Conservation (phyloP, 1,284 basidiomycete species). For the Heterobasidion irregulare region DNA sequence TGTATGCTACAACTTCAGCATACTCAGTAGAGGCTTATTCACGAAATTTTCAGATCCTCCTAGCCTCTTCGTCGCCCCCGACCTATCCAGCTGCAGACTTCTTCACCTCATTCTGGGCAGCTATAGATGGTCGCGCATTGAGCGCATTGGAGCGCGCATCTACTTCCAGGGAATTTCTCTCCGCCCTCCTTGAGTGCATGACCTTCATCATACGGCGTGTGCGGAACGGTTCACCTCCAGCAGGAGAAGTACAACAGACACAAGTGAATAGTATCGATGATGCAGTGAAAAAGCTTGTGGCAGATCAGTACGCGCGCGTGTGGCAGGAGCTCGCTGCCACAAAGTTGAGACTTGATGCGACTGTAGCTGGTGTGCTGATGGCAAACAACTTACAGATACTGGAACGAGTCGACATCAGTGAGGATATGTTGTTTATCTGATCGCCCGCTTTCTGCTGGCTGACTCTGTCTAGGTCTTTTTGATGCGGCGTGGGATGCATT, state of each 20-base stretch:
- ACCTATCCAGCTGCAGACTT: slow-evolving; percentile 21
- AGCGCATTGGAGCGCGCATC: slow-evolving; percentile 41
- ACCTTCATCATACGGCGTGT: slow-evolving; percentile 46
- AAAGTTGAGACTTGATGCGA: slow-evolving; percentile 39
- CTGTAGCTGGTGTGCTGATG: slow-evolving; percentile 34
- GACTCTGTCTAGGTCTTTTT: slow-evolving; percentile 30
- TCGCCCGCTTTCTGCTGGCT: too few relatives aligned
- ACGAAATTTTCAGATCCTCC: slow-evolving; percentile 8
- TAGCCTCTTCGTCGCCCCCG: slow-evolving; percentile 16
- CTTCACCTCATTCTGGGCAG: slow-evolving; percentile 72
- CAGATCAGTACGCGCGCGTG: slow-evolving; percentile 36
- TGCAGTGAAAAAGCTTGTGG: slow-evolving; percentile 24
- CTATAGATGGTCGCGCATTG: slow-evolving; percentile 58
- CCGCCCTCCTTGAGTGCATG: slow-evolving; percentile 62
- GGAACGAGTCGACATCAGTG: slow-evolving; percentile 26
- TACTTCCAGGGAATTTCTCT: slow-evolving; percentile 54
- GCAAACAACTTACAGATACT: slow-evolving; percentile 35
- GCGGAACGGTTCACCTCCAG: slow-evolving; percentile 9
- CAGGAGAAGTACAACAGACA: slow-evolving; percentile 9
- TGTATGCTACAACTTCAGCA: slow-evolving; percentile 24
- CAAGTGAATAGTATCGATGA: slow-evolving; percentile 3
- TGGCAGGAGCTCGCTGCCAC: slow-evolving; percentile 38
- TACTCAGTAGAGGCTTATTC: slow-evolving; percentile 14
- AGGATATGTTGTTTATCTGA: too few relatives aligned
- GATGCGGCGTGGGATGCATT: slow-evolving; percentile 36